Evolutionary conservation across 257 asterid species (phyloP).

Genomic region (Linderniella brevidens): DNA sequence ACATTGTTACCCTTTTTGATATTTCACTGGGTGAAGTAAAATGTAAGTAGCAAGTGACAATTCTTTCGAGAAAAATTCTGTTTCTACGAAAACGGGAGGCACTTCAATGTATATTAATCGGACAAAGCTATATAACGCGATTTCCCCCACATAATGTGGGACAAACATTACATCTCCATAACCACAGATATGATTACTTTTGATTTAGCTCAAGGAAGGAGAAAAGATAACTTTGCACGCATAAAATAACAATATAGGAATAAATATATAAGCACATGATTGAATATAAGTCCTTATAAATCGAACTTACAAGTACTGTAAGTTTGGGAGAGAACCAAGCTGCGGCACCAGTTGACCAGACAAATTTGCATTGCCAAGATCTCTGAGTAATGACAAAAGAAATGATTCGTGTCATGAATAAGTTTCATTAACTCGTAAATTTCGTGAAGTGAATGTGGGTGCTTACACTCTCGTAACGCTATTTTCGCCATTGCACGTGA

Average conservation of each 20-base stretch:
- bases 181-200: too few species aligned
- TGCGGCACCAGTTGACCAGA: constrained; percentile 76
- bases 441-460: not conserved
- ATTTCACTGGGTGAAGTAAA: too few species aligned
- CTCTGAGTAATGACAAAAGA: constrained; percentile 28
- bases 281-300: too few species aligned
- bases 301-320: constrained; percentile 77
- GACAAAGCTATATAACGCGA: too few species aligned
- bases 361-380: constrained; percentile 93
- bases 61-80: too few species aligned
- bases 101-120: not conserved
- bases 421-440: not conserved
- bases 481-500: constrained; percentile 72
- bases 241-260: too few species aligned
- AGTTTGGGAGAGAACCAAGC: constrained; percentile 62
- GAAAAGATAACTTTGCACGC: not conserved
- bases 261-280: too few species aligned
- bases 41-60: too few species aligned
- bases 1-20: too few species aligned
- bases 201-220: not conserved
- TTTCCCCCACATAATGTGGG: too few species aligned
- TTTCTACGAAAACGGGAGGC: not conserved
- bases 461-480: constrained; percentile 87
- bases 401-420: not conserved
- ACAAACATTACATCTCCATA: too few species aligned